Base-by-base conservation (phyloP, 192 early-diverging fungal species). In the Linnemannia schmuckeri region DNA sequence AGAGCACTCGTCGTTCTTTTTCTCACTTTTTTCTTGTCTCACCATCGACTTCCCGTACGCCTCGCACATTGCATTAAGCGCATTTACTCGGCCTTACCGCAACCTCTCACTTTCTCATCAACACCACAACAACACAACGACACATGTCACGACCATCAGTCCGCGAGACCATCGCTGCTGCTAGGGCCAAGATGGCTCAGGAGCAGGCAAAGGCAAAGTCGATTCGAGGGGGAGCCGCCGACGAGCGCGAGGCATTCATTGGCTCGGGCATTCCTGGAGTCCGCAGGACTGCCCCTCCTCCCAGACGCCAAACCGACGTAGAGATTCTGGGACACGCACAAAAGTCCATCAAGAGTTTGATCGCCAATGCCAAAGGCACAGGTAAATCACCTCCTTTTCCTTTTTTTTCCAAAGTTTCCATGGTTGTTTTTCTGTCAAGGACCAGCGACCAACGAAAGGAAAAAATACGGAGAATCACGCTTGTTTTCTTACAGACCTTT, bases 331-430 rank as follows among this genome's bases (percentile, higher is more conserved):
- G 85, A 6, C 85, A 87, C 57, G 30, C 72, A n/a, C 85, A 87
- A 81, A 87, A 87, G 68, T 87, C 85, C 41, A 87, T 87, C 76
- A 87, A 78, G 37, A 87, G 85, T n/a, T 76, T 87, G 20, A 87
- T 87, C 55, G 85, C 85, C 17, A 81, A 87, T 75, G 85, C 85
- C 57, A 87, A 87, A 78, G 85, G 79, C 27, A 75, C 76, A 41
- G 85, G 85, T 87, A 81, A 18, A 46, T 4, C 61, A 33, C 9
- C 10, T 12, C 3, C 33, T 35, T 30, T 22, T 13, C 4, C 44
- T 17, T 27, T 22, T 42, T 42, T 27, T n/a, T 24, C 13, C 20
- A 41, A 7, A 12, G 18, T 33, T 22, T 41, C 37, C 24, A 5
- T n/a, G 20, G 20, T 41, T 1, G 70, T 42, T 20, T 20, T 37